Evolutionary conservation across 139 green algal species (phyloP).

Genomic region (Chlorella vulgaris): DNA sequence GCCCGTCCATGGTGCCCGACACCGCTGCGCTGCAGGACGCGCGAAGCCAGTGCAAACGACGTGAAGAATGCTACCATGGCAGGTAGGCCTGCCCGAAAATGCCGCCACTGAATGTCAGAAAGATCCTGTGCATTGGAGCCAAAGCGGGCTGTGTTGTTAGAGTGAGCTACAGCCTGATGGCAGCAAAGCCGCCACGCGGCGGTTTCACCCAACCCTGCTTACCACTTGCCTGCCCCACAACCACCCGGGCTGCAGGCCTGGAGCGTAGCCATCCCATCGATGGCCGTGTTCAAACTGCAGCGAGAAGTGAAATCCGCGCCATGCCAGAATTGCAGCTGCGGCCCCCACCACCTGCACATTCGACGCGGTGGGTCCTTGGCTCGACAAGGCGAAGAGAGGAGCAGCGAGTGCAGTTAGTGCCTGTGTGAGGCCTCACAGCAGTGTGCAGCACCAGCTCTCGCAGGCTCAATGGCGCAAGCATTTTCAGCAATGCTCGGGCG

Average conservation of each 20-base stretch:
- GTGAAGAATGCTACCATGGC: background rate
- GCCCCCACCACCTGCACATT: too few relatives aligned
- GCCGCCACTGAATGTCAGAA: background rate
- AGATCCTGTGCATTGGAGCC: background rate
- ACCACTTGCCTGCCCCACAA: background rate
- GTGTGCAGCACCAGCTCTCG: too few relatives aligned
- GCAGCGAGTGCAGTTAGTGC: too few relatives aligned
- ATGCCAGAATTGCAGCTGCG: too few relatives aligned
- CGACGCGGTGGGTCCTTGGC: too few relatives aligned
- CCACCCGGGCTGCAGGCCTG: background rate
- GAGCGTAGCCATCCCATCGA: background rate
- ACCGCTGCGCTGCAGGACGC: background rate
- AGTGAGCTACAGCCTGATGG: background rate
- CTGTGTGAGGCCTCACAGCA: too few relatives aligned
- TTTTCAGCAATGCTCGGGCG: too few relatives aligned
- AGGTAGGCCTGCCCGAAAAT: background rate
- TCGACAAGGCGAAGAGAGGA: too few relatives aligned
- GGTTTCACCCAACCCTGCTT: background rate
- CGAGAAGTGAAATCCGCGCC: too few relatives aligned
- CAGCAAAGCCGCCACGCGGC: too few relatives aligned
- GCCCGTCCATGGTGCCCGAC: background rate
- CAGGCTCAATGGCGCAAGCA: too few relatives aligned
- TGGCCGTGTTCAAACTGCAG: background rate
- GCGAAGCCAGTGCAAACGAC: background rate
- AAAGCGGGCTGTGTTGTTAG: background rate